Conservation (phyloP, 2,329 filamentous ascomycete species). For the Colletotrichum melonis region DNA sequence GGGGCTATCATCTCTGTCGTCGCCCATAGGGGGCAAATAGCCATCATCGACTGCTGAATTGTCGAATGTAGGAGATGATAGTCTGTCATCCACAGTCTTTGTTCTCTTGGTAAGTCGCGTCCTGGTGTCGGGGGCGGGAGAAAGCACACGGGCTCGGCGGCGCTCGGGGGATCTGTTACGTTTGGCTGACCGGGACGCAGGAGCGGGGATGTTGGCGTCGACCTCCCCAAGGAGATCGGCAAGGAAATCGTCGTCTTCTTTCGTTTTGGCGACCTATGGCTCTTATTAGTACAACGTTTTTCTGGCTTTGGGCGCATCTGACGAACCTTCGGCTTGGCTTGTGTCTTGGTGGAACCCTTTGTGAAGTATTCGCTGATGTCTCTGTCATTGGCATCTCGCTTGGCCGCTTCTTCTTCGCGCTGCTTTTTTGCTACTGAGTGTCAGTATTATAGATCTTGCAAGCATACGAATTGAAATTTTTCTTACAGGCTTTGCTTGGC, state of each 20-base stretch:
- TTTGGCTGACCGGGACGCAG: conserved; percentile 67
- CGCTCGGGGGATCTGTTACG: conserved; percentile 79
- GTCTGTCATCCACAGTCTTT: conserved; percentile 62
- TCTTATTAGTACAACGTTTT: neutral
- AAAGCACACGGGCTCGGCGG: conserved; percentile 83
- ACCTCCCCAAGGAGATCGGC: conserved; percentile 87
- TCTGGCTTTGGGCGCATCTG: neutral
- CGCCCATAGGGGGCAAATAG: conserved; percentile 58
- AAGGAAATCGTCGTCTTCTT: conserved; percentile 91
- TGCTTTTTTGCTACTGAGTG: conserved; percentile 81
- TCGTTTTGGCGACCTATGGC: conserved; percentile 76
- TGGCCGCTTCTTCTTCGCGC: conserved; percentile 86
- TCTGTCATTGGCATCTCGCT: conserved; percentile 87
- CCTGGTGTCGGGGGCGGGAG: conserved; percentile 72
- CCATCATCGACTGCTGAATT: conserved; percentile 65
- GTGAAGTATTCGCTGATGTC: conserved; percentile 96
- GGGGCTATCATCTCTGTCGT: conserved; percentile 68
- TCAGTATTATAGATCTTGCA: conserved; percentile 4
- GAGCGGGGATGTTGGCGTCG: conserved; percentile 74
- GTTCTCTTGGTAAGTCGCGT: conserved; percentile 67
- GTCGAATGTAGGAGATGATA: conserved; percentile 61
- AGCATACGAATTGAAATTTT: neutral
- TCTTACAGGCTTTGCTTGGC: conserved; percentile 63
- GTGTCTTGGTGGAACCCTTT: conserved; percentile 73
- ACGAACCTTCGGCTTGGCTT: conserved; percentile 83